Evolutionary conservation across 1,284 basidiomycete species (phyloP).

Genomic region (Moniliella sp.): DNA sequence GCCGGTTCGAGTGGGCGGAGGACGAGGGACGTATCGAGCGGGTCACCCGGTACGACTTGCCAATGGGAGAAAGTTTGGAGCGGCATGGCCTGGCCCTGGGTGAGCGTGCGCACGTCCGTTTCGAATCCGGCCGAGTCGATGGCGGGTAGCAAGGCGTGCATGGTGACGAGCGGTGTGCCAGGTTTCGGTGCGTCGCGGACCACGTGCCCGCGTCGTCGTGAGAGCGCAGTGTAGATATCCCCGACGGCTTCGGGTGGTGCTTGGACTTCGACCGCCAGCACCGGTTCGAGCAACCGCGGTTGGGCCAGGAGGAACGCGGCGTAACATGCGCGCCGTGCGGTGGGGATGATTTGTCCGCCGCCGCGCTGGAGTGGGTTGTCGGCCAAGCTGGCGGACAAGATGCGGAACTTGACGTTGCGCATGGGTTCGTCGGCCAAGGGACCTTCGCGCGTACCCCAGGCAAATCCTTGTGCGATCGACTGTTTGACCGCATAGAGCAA

Average conservation of each 20-base stretch:
- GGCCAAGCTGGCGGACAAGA: constrained; percentile 72
- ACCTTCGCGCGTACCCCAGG: constrained; percentile 92
- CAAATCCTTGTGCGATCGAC: constrained; percentile 93
- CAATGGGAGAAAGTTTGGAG: constrained; percentile 92
- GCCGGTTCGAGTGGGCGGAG: constrained; percentile 88
- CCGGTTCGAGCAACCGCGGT: constrained; percentile 53
- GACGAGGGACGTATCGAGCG: constrained; percentile 81
- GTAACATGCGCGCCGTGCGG: constrained; percentile 86
- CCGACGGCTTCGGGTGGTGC: constrained; percentile 95
- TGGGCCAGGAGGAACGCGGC: constrained; percentile 77
- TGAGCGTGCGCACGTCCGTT: constrained; percentile 85
- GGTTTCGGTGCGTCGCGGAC: constrained; percentile 92
- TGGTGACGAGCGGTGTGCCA: constrained; percentile 84
- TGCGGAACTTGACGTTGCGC: constrained; percentile 90
- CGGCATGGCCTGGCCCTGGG: constrained; percentile 90
- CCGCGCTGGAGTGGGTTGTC: constrained; percentile 90
- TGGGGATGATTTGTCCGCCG: constrained; percentile 93
- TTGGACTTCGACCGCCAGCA: constrained; percentile 94
- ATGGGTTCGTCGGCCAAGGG: constrained; percentile 95
- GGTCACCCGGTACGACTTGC: constrained; percentile 92
- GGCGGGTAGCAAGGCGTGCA: constrained; percentile 88
- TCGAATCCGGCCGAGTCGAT: constrained; percentile 98
- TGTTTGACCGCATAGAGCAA: constrained; percentile 69
- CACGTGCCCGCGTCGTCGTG: constrained; percentile 84
- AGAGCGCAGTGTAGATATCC: constrained; percentile 86